Evolutionary conservation across 1,284 basidiomycete genomes (phyloP), one percentile per base, ranked within the genome.

Genomic region (Coniferiporia weirii): DNA sequence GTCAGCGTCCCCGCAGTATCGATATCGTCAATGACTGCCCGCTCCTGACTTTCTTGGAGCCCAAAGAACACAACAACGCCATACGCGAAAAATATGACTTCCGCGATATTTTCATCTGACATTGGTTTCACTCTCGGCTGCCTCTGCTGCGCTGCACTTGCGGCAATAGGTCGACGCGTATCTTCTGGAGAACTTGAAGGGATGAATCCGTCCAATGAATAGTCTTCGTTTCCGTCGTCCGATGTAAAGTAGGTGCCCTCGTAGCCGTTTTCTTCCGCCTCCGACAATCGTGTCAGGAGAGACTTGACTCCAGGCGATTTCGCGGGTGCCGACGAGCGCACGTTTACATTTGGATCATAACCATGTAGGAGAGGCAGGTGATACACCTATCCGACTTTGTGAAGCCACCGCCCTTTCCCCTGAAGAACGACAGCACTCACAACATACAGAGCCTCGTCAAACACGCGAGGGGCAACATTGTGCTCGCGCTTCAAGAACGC

Each of bases 401-500:
- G 3, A 40, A 40, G 38, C 9, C 40, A 55, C 46, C 52, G 20
- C 54, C 46, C 27, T 57, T 48, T 35, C 34, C n/a, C 51, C 57
- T 15, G 52, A 46, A n/a, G 13, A 52, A 52, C 32, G 10, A 47
- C 47, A 19, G 45, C 35, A 83, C 89, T 73, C 64, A 95, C 92
- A 52, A 87, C 91, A 73, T 95, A 98, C 63, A 94, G 76, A 2
- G 94, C 95, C 72, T 98, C 95, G 69, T 98, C 95, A 68, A 93
- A 98, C 1, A 94, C 82, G 58, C 95, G 79, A 0, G 95, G 93
- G 1, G 82, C 79, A 9, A 96, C 93, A 56, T 95, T 95, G 69
- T 98, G 95, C 69, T 98, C 95, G 56, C 95, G 78, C 71, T 95
- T 95, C 69, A 97, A 70, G 67, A 95, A 97, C 5, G 87, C 86